These are phyloP conservation scores for Vicia sativa DNA, from an alignment of 306 rosid genomes.

Conservation along the genomic window DNA sequence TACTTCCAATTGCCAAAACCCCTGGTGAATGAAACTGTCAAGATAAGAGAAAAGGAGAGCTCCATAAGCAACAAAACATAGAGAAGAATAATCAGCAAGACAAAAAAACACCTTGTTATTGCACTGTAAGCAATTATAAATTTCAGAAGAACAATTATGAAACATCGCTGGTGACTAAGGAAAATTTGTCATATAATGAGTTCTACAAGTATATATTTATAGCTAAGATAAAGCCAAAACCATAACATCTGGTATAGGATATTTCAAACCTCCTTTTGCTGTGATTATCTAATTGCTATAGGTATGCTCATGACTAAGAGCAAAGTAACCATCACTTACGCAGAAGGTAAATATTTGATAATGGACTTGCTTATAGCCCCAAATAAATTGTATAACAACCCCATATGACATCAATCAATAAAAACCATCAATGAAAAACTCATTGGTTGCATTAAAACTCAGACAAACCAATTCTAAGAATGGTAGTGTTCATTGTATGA, in stretches of 20 bases:
- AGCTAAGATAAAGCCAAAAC: neutral
- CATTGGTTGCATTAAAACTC: slow-evolving; percentile 23
- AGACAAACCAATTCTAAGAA: slow-evolving; percentile 13
- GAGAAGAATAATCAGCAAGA: slow-evolving; percentile 10
- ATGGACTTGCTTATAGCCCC: slow-evolving; percentile 10
- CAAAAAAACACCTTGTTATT: neutral
- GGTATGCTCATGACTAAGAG: slow-evolving; percentile 19
- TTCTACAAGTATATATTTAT: neutral
- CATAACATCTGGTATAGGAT: neutral
- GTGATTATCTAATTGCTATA: neutral
- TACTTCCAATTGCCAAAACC: slow-evolving; percentile 95
- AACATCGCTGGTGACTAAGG: slow-evolving; percentile 13
- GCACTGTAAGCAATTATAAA: slow-evolving; percentile 24
- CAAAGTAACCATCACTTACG: slow-evolving; percentile 4
- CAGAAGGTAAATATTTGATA: neutral
- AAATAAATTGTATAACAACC: neutral
- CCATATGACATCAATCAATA: slow-evolving; percentile 20
- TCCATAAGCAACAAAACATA: slow-evolving; percentile 41
- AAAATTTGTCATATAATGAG: slow-evolving; percentile 18
- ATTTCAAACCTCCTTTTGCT: neutral
- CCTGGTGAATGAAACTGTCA: slow-evolving; percentile 95
- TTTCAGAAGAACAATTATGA: slow-evolving; percentile 16
- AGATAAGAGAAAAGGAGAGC: slow-evolving; percentile 40
- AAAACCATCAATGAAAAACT: slow-evolving; percentile 7
- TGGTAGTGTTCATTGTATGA: slow-evolving; percentile 5